Conservation (phyloP, 169 alveolate species). For the Plasmodium vivax region DNA sequence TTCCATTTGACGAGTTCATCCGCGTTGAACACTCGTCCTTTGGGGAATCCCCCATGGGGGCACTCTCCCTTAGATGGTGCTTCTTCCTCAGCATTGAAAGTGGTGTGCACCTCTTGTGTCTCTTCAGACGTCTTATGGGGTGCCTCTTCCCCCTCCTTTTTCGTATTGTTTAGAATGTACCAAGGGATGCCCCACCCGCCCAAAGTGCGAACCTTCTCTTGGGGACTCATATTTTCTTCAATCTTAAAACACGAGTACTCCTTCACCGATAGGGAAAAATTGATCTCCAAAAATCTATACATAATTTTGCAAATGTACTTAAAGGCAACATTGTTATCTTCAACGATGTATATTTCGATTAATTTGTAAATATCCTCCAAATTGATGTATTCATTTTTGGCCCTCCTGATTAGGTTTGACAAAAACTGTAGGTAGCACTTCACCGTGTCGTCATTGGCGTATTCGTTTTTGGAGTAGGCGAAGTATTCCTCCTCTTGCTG, state of each 20-base stretch:
- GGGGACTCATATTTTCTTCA: slow-evolving; percentile 2
- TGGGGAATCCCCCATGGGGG: neutral
- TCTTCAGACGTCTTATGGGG: neutral
- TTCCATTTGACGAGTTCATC: slow-evolving; percentile 54
- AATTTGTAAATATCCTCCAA: slow-evolving; percentile 48
- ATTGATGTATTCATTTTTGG: slow-evolving; percentile 28
- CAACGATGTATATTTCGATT: slow-evolving; percentile 60
- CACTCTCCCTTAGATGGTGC: neutral
- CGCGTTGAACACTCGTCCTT: neutral
- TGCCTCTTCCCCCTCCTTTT: neutral
- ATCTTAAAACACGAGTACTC: slow-evolving; percentile 33
- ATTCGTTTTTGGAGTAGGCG: slow-evolving; percentile 56
- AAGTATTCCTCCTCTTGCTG: neutral
- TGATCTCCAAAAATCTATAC: slow-evolving; percentile 44
- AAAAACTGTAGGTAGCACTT: slow-evolving; percentile 66
- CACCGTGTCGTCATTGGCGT: slow-evolving; percentile 53
- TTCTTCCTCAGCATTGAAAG: neutral
- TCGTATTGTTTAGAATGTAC: neutral
- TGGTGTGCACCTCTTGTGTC: neutral
- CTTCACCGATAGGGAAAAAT: slow-evolving; percentile 29
- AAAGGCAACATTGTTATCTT: slow-evolving; percentile 32
- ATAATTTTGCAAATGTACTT: slow-evolving; percentile 69
- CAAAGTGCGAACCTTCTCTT: slow-evolving; percentile 15
- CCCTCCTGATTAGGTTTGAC: slow-evolving; percentile 48
- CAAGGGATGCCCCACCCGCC: slow-evolving; percentile 63